Evolutionary conservation across 257 asterid species (phyloP).

Genomic region (Fraxinus americana): DNA sequence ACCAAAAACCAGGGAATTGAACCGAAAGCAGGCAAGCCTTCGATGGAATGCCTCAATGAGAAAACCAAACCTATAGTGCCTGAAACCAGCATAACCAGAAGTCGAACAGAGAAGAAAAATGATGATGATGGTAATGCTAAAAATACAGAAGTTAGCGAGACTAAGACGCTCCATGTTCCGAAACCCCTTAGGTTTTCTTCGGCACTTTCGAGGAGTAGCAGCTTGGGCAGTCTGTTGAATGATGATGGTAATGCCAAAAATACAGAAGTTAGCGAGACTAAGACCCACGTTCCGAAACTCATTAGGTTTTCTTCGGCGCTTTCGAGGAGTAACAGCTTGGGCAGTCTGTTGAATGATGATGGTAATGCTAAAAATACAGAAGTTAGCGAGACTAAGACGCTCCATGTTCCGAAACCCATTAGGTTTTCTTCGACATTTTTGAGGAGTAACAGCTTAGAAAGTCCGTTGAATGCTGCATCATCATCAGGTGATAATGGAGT

Average conservation of each 20-base stretch:
- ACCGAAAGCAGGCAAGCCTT: slow-evolving; percentile 21
- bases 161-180: slow-evolving; percentile 41
- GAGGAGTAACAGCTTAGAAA: slow-evolving; percentile 43
- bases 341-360: slow-evolving; percentile 32
- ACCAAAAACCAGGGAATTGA: slow-evolving; percentile 16
- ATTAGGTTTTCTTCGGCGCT: slow-evolving; percentile 40
- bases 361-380: not conserved
- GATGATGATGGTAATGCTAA: not conserved
- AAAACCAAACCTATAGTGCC: not conserved
- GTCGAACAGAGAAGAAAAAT: not conserved
- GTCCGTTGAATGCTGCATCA: slow-evolving; percentile 34
- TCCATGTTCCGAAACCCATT: slow-evolving; percentile 47
- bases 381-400: slow-evolving; percentile 29
- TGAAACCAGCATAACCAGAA: not conserved
- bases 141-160: not conserved
- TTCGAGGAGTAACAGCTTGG: slow-evolving; percentile 42
- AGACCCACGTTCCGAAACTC: slow-evolving; percentile 54
- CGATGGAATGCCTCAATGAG: slow-evolving; percentile 9
- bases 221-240: slow-evolving; percentile 42
- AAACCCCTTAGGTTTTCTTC: slow-evolving; percentile 50
- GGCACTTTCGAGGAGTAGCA: slow-evolving; percentile 35
- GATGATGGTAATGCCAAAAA: not conserved
- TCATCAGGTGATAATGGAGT: slow-evolving; percentile 32
- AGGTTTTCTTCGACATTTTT: slow-evolving; percentile 40
- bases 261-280: slow-evolving; percentile 1